phyloP scores from a whole-genome alignment of 495 filamentous ascomycete species.

The Penicillium canariense region DNA sequence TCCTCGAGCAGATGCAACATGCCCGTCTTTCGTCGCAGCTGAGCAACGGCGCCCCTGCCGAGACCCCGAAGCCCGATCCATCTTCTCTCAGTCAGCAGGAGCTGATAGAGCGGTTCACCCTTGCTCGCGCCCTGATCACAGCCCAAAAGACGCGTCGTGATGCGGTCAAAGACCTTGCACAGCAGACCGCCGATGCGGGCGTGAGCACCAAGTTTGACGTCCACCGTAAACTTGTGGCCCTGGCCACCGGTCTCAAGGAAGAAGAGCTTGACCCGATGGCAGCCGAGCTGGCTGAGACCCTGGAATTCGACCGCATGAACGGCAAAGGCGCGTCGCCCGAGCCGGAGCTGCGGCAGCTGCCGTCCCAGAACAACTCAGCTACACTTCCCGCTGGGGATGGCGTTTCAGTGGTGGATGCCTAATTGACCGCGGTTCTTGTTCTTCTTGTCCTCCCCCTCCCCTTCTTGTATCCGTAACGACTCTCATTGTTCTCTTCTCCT shows the following conservation, averaged over 20 bases:
- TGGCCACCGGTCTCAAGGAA: conserved; percentile 50
- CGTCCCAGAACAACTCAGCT: conserved; percentile 24
- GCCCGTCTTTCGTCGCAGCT: conserved; percentile 27
- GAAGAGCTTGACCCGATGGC: conserved; percentile 51
- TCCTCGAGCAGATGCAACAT: conserved; percentile 43
- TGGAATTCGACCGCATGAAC: conserved; percentile 49
- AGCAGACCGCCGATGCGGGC: conserved; percentile 48
- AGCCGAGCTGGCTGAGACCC: conserved; percentile 43
- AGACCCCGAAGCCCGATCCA: conserved; percentile 8
- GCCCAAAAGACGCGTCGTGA: conserved; percentile 42
- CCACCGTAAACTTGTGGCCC: conserved; percentile 51
- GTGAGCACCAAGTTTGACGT: conserved; percentile 52
- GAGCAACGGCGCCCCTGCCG: conserved; percentile 14
- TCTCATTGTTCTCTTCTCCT: conserved; percentile 34
- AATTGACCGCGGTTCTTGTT: not conserved
- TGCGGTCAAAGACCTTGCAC: conserved; percentile 43
- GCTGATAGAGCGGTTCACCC: conserved; percentile 29
- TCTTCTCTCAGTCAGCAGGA: conserved; percentile 26
- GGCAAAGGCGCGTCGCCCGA: conserved; percentile 37
- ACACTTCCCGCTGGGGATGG: conserved; percentile 26
- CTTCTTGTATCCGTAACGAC: conserved; percentile 28
- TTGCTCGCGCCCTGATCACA: conserved; percentile 36
- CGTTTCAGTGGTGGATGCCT: conserved; percentile 43
- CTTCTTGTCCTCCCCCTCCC: not conserved
- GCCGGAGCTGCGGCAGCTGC: conserved; percentile 19